Base-by-base conservation (phyloP, 2,329 filamentous ascomycete species). In the Sarocladiaceae sp. region DNA sequence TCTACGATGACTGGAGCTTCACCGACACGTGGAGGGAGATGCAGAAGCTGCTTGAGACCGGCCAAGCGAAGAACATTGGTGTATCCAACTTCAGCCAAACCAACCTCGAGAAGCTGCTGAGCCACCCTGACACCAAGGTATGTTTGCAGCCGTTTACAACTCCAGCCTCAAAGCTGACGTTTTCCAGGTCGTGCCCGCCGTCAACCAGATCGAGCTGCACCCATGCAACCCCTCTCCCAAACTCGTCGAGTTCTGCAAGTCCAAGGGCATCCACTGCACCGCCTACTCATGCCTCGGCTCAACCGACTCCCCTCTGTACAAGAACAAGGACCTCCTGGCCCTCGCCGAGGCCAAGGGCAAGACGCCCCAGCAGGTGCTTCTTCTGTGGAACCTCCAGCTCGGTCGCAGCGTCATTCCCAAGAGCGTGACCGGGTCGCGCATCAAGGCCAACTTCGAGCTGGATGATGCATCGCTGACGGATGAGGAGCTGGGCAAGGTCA, bases 351-450 rank as follows among this genome's bases (percentile, higher is more conserved):
- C 64, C 52, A 85, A 85, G 68, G 76, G 76, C 58, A 82, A 81
- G 70, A 80, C 81, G 12, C 71, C 77, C 9, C 82, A 89, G 69
- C 85, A 94, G 72, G 78, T 89, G 43, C 68, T 93, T 55, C 68
- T 95, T 51, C 71, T 81, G 55, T 95, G 88, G 87, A 88, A 87
- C 51, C 68, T 94, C 45, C 79, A 85, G 62, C 82, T 88, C 59
- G 87, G 84, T 47, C 88, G 83, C 72, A 85, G 80, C 52, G 87
- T 95, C 43, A 88, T 95, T 56, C 88, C 88, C 56, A 95, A 95
- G 76, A 85, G 78, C 43, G 84, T 90, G 47, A 89, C 78, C 52
- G 76, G 80, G 53, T 72, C 71, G 44, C 78, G 88, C 33, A 89
- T 95, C 57, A 72, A 85, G 65, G 77, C 70, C 50, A 94, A 95